phyloP scores from a whole-genome alignment of 139 green algal species.

The Desmodesmus armatus region DNA sequence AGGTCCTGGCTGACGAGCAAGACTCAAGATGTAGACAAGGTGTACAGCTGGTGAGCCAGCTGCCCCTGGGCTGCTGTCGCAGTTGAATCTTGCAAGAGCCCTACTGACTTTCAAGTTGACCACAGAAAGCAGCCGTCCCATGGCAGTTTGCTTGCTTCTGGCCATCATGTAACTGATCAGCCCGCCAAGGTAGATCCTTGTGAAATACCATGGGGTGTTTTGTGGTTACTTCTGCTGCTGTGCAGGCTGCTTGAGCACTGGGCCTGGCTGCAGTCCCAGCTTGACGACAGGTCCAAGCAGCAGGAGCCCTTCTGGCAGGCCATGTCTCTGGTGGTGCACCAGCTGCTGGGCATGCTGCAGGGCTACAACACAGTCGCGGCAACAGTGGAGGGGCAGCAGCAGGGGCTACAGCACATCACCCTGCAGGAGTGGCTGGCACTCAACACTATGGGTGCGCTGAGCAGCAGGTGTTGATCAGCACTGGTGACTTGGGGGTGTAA shows the following conservation, averaged over 20 bases:
- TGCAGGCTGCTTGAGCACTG: conserved; percentile 64
- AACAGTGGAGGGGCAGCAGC: neutral
- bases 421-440: conserved; percentile 28
- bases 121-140: too few relatives aligned
- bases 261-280: conserved; percentile 46
- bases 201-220: too few relatives aligned
- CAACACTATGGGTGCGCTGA: conserved; percentile 38
- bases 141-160: too few relatives aligned
- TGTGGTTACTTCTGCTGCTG: too few relatives aligned
- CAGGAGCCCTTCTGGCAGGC: conserved; percentile 49
- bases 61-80: neutral
- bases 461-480: neutral
- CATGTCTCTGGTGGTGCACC: conserved; percentile 50
- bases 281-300: conserved; percentile 1
- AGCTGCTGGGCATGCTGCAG: conserved; percentile 64
- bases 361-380: conserved; percentile 51
- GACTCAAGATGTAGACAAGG: conserved; percentile 55
- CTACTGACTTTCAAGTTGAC: too few relatives aligned
- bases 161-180: too few relatives aligned
- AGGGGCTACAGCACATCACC: conserved; percentile 10
- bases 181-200: too few relatives aligned
- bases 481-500: neutral
- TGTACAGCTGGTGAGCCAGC: conserved; percentile 55
- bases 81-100: neutral
- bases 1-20: conserved; percentile 49